Conservation (phyloP, 257 asterid genomes). For the Solanum piurae region DNA sequence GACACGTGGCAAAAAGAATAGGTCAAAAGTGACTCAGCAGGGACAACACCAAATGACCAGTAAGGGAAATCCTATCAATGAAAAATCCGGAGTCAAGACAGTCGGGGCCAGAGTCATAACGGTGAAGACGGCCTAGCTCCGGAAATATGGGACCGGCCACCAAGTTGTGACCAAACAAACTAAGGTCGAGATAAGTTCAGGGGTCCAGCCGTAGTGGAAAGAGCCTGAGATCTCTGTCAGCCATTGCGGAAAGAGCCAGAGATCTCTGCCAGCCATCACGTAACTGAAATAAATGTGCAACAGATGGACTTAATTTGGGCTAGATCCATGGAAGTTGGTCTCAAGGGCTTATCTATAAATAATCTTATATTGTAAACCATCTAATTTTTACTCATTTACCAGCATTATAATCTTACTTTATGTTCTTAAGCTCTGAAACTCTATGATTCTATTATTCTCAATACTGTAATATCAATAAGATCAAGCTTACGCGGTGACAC, state of each 20-base stretch:
- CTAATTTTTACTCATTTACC: background rate
- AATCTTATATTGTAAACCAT: background rate
- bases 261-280: background rate
- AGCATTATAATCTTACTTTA: background rate
- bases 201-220: background rate
- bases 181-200: background rate
- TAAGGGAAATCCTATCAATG: background rate
- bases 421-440: background rate
- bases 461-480: background rate
- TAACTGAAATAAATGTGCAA: background rate
- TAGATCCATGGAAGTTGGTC: background rate
- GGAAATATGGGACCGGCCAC: background rate
- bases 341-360: background rate
- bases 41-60: background rate
- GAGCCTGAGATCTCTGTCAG: background rate
- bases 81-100: background rate
- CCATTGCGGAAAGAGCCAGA: background rate
- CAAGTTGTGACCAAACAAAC: background rate
- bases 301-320: background rate
- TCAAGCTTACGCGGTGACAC: background rate
- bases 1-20: background rate
- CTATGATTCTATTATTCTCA: background rate
- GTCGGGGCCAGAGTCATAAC: background rate
- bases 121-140: background rate
- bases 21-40: background rate